Evolutionary conservation across 1,284 basidiomycete species (phyloP), one percentile per base, ranked within the genome.

Genomic region (Flammula alnicola): DNA sequence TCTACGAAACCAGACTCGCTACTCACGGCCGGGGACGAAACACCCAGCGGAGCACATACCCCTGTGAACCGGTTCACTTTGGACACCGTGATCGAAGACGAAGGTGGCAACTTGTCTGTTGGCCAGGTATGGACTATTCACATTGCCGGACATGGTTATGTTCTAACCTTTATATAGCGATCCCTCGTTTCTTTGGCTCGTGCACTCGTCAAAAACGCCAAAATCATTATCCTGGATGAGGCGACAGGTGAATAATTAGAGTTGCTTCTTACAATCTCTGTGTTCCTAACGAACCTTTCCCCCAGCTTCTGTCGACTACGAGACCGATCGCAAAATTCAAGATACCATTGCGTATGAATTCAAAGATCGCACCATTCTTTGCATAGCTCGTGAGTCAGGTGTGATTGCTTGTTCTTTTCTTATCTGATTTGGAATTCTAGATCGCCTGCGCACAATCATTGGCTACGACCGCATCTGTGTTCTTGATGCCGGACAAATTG

Each of bases 261-360:
- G 7, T 22, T 11, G n/a, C 8, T 20, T n/a, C 19, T 5, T 16
- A 16, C n/a, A 19, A 33, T 47, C 16, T 16, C 16, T 16, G 19
- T 29, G 19, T 19, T 33, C 20, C 46, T 47, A 16, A 47, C 40
- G 17, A 20, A 17, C 17, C 11, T 20, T 17, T 5, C 22, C 5
- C 23, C 71, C 71, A 74, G 88, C 88, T 14, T 88, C 86, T 2
- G 87, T 90, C 19, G 88, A 91, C 66, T 91, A 85, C 54, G 87
- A 89, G 67, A 94, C 91, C 0, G 92, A 95, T 68, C 75, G 81
- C 52, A 88, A 87, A 55, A 92, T 95, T 52, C 91, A 95, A 65
- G 78, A 85, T 54, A 94, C 92, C n/a, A 94, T 95, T 55, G 78
- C 88, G 2, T 77, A 77, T 38, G 91, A 93, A 71, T 95, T 95